Evolutionary conservation across 495 filamentous ascomycete species (phyloP), one percentile per base, ranked within the genome.

Genomic region (Penicillium longicatenatum): DNA sequence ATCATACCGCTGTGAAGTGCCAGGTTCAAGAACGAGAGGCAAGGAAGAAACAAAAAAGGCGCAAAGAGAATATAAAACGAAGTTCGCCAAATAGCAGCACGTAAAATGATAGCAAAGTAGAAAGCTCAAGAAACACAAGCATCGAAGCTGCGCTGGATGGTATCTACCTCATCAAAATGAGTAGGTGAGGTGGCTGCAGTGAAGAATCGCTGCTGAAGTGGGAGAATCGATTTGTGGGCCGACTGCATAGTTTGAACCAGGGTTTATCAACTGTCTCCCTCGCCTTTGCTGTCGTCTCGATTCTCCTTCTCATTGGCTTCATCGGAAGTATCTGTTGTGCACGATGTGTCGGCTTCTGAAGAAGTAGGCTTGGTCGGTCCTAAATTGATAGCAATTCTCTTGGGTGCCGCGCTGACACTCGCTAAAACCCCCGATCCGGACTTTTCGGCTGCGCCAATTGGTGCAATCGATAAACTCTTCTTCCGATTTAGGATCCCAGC

Each of bases 301-400:
- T 75, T 77, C 63, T 75, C 74, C 51, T 75, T 75, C 57, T 79
- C 75, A 41, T 65, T 72, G 60, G 55, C 52, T 47, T 68, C 60
- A 26, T 51, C 57, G 21, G 56, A 43, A 37, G 54, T 37, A 6
- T 50, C 60, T 10, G 59, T 62, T 29, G 52, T 41, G 22, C 52
- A 50, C 8, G 61, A 61, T 7, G 52, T 43, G n/a, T 65, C 62
- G 29, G 24, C 52, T 16, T 67, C 64, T 26, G 58, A 37, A 1
- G 42, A 1, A 2, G 58, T 33, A 8, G 65, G 31, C 46, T 74
- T 75, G 30, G 58, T 64, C 35, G 43, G 64, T 20, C 70, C 62
- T 14, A 82, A 55, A 43, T 79, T 81, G 52, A 82, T 82, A n/a
- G 79, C 78, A 41, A 82, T 82, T 52, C 74, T 69, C 62, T 79